These are phyloP conservation scores for Mucor indicus DNA, from an alignment of 371 early-diverging fungal species.

Conservation along the genomic window DNA sequence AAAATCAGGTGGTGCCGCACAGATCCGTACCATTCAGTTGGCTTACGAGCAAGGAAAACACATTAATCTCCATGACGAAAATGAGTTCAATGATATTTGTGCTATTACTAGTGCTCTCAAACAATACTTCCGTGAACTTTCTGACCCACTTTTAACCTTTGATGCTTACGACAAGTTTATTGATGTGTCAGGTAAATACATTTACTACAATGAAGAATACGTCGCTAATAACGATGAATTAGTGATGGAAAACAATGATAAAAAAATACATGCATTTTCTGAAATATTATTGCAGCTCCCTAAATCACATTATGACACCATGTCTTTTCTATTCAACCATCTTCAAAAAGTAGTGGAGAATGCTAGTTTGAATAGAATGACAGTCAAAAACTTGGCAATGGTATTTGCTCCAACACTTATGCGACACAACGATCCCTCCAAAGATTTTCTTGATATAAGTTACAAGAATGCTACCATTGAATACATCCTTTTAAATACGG, in stretches of 20 bases:
- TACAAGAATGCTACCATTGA: constrained; percentile 74
- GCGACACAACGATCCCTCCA: constrained; percentile 61
- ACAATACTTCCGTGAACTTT: constrained; percentile 91
- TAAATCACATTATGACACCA: constrained; percentile 37
- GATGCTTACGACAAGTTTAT: constrained; percentile 76
- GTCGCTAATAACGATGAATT: too few relatives aligned
- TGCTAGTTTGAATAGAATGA: constrained; percentile 75
- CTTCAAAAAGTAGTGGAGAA: constrained; percentile 48
- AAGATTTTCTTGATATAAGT: constrained; percentile 79
- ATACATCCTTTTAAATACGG: constrained; percentile 19
- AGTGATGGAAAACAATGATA: constrained; percentile 14
- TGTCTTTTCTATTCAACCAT: constrained; percentile 30
- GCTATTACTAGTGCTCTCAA: constrained; percentile 91
- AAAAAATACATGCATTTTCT: constrained; percentile 17
- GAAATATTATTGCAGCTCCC: constrained; percentile 24
- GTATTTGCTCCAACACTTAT: constrained; percentile 93
- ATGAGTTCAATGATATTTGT: constrained; percentile 61
- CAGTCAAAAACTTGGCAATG: constrained; percentile 81
- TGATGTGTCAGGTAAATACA: too few relatives aligned
- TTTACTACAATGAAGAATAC: too few relatives aligned
- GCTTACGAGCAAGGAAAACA: constrained; percentile 51
- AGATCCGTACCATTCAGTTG: constrained; percentile 66
- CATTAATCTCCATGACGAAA: constrained; percentile 50
- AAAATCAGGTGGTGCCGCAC: constrained; percentile 85
- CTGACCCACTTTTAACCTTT: constrained; percentile 87